Evolutionary conservation across 768 basidiomycete genomes (phyloP).

Genomic region (Suillus luteus): DNA sequence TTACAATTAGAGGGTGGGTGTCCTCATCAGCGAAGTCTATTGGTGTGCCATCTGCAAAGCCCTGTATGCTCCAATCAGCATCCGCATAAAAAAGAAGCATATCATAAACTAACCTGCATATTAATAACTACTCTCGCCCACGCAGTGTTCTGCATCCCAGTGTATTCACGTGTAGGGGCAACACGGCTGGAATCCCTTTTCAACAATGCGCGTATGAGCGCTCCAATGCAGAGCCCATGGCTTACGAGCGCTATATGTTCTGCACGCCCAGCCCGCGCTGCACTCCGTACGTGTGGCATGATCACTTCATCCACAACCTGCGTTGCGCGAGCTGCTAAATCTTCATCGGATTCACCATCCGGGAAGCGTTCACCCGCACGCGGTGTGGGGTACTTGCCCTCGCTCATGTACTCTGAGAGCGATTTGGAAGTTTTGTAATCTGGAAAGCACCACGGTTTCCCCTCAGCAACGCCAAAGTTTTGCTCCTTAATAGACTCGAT

Average conservation of each 20-base stretch:
- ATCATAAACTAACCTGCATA: conserved; percentile 40
- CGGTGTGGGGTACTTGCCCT: conserved; percentile 54
- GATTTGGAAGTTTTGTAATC: conserved; percentile 20
- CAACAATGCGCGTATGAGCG: conserved; percentile 55
- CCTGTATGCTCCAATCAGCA: conserved; percentile 26
- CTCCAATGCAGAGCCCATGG: conserved; percentile 71
- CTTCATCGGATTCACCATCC: conserved; percentile 70
- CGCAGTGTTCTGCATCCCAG: conserved; percentile 66
- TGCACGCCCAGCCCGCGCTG: conserved; percentile 38
- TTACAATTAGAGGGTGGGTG: conserved; percentile 40
- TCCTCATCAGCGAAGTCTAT: conserved; percentile 26
- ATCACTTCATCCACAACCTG: conserved; percentile 52
- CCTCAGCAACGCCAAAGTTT: conserved; percentile 71
- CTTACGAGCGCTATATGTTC: conserved; percentile 69
- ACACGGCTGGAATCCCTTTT: conserved; percentile 39
- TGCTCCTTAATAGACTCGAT: conserved; percentile 63
- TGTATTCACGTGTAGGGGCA: conserved; percentile 35
- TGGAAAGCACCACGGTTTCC: conserved; percentile 47
- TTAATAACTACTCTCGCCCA: conserved; percentile 62
- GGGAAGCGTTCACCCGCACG: conserved; percentile 55
- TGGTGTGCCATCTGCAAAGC: conserved; percentile 24
- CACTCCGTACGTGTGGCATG: conserved; percentile 50
- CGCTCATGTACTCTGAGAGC: conserved; percentile 49
- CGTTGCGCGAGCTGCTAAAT: conserved; percentile 58
- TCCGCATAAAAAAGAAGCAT: neutral